A percentile compares a stretch with the other conserved stretches of the same genome.
phyloP scores from a whole-genome alignment of 305 asterid genomes.

The Andrographis paniculata region DNA sequence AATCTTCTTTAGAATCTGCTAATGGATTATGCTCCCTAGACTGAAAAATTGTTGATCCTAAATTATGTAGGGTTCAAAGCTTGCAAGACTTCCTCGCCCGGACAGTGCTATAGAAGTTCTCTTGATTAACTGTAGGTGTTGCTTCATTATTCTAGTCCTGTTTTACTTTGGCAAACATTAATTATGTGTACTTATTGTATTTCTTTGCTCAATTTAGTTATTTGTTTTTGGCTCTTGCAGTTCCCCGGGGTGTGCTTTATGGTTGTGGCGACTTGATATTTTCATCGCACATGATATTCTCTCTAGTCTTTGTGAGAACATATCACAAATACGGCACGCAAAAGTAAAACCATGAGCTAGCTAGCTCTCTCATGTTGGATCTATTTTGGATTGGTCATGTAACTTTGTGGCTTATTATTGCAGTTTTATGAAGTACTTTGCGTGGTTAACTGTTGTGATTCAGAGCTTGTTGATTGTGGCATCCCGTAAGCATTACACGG shows the following conservation, averaged over 20 bases:
- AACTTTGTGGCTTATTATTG: slow-evolving; percentile 6
- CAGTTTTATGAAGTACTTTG: slow-evolving; percentile 65
- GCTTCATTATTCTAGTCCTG: slow-evolving; percentile 7
- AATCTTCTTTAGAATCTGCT: not conserved
- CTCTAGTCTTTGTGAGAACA: slow-evolving; percentile 78
- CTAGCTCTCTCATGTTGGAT: too few relatives aligned
- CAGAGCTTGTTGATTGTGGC: slow-evolving; percentile 90
- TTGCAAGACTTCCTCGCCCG: slow-evolving; percentile 81
- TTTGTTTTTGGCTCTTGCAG: slow-evolving; percentile 31
- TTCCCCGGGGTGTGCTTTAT: slow-evolving; percentile 73
- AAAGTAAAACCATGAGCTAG: slow-evolving; percentile 16
- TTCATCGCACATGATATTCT: slow-evolving; percentile 94
- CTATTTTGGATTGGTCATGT: too few relatives aligned
- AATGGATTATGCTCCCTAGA: slow-evolving; percentile 11
- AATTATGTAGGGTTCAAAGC: slow-evolving; percentile 66
- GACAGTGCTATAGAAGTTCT: slow-evolving; percentile 52
- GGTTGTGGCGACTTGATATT: slow-evolving; percentile 97
- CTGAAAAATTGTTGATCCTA: slow-evolving; percentile 14
- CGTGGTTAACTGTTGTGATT: slow-evolving; percentile 57
- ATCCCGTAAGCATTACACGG: slow-evolving; percentile 87
- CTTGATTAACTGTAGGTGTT: slow-evolving; percentile 51
- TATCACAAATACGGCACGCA: slow-evolving; percentile 65
- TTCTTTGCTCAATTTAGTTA: slow-evolving; percentile 5
- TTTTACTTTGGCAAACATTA: not conserved
- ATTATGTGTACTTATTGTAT: too few relatives aligned